phyloP scores from a whole-genome alignment of 768 basidiomycete genomes.

The Suillus spraguei region DNA sequence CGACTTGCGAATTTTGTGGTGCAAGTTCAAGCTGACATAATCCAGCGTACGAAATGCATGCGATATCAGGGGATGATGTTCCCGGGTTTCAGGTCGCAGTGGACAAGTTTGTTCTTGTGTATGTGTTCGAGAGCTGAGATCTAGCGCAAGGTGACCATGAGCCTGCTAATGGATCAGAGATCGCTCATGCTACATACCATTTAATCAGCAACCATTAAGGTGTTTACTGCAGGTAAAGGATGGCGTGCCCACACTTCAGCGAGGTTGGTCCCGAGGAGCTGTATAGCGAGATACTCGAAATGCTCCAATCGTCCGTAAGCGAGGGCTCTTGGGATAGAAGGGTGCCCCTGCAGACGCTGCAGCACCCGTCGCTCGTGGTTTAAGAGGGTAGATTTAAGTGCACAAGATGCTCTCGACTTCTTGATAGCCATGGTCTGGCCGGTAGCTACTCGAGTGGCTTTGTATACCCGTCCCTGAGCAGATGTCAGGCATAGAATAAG shows the following conservation, averaged over 20 bases:
- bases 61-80: neutral
- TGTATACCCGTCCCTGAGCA: neutral
- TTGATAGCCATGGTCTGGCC: slow-evolving; percentile 32
- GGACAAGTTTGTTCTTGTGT: neutral
- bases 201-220: neutral
- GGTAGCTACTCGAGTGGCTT: neutral
- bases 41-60: neutral
- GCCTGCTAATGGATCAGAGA: neutral
- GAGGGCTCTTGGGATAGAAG: slow-evolving; percentile 34
- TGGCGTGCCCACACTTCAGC: slow-evolving; percentile 10
- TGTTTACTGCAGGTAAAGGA: neutral
- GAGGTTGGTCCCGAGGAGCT: slow-evolving; percentile 11
- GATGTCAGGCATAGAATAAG: no score
- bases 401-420: slow-evolving; percentile 32
- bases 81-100: neutral
- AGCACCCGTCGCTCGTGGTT: slow-evolving; percentile 31
- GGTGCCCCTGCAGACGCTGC: slow-evolving; percentile 32
- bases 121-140: neutral
- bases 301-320: slow-evolving; percentile 34
- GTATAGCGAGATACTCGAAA: slow-evolving; percentile 40
- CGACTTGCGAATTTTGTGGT: neutral
- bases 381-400: slow-evolving; percentile 23
- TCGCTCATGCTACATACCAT: neutral
- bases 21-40: neutral
- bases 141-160: neutral